Evolutionary conservation across 257 asterid genomes (phyloP), one percentile per base, ranked within the genome.

Genomic region (Fraxinus pennsylvanica): DNA sequence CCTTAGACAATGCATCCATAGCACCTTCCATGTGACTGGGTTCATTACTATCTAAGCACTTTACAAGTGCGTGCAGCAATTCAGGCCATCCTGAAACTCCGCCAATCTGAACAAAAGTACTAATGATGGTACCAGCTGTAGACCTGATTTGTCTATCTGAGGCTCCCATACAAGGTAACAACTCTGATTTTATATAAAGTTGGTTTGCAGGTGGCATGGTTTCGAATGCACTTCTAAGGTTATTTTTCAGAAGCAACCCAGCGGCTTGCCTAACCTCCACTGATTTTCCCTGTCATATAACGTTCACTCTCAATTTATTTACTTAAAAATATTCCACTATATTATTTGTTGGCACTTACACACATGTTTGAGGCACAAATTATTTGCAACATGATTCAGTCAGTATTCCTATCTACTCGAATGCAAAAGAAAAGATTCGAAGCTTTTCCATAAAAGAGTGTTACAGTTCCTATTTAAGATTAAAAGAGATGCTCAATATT

Each of bases 1-100:
- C 99, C 99, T 96, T 96, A 29, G 99, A 94, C 82, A 96, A 87
- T 13, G 99, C 98, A 89, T 96, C 99, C 98, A 96, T 92, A 74
- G 99, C 98, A 84, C 99, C 99, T 87, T 96, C 99, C 93, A 94
- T 86, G 85, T 87, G 98, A 86, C 90, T 90, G 78, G 76, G 74
- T 71, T 92, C 98, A 84, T 91, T 92, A 87, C 98, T 94, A 77
- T 96, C 99, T 80, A 96, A 87, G 84, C 93, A 93, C 85, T 92
- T 92, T 29, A 90, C 92, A 76, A 96, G 95, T 19, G 95, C 90
- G 77, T 87, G 86, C 41, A 96, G 89, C 88, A 93, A 87, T 87
- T 96, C 99, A 22, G 96, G 98, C 99, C 99, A 96, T 47, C 86
- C 96, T 32, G 79, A 86, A 78, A 94, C 83, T 65, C 99, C 98